Evolutionary conservation across 2,329 filamentous ascomycete genomes (phyloP), one percentile per base, ranked within the genome.

Genomic region (Botrytis pseudocinerea): DNA sequence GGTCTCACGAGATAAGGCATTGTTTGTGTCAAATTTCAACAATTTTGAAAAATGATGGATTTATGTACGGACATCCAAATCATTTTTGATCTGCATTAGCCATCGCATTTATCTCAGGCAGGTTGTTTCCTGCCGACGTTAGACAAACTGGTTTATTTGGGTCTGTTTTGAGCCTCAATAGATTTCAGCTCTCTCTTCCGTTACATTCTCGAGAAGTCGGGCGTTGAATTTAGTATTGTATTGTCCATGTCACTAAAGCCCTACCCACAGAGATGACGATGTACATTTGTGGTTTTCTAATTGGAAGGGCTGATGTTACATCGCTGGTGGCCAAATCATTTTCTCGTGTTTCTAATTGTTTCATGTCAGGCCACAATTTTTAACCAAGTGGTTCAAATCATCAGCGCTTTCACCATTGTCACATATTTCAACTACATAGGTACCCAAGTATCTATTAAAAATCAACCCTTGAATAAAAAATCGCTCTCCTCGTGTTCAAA

Each of bases 1-100:
- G 42, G 64, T 57, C 40, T 42, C 65, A 68, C 35, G 25, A 57
- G 35, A 57, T 57, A 54, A 54, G 9, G 18, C 46, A 68, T 68
- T 38, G 1, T 57, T 57, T 42, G 57, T 32, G 48, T 68, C 48
- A 57, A 68, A 44, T 25, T 42, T 38, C 1, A 32, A 32, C 10
- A 42, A n/a, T 25, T 25, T 25, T 22, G 48, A 57, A 69, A 57
- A 28, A 32, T 69, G 48, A 69, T 42, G 40, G n/a, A 32, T 42
- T 57, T 32, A n/a, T 69, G 48, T 59, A 57, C 3, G 10, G 16
- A 25, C 6, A 54, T 18, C 22, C n/a, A 42, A 57, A 32, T 57
- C 48, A 42, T 42, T 69, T 20, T 25, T 20, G 22, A 22, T 44
- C 25, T 20, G 35, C 38, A 69, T 69, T 69, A 35, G 35, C 35